Evolutionary conservation across 768 basidiomycete species (phyloP).

Genomic region (Termitomyces sp.): DNA sequence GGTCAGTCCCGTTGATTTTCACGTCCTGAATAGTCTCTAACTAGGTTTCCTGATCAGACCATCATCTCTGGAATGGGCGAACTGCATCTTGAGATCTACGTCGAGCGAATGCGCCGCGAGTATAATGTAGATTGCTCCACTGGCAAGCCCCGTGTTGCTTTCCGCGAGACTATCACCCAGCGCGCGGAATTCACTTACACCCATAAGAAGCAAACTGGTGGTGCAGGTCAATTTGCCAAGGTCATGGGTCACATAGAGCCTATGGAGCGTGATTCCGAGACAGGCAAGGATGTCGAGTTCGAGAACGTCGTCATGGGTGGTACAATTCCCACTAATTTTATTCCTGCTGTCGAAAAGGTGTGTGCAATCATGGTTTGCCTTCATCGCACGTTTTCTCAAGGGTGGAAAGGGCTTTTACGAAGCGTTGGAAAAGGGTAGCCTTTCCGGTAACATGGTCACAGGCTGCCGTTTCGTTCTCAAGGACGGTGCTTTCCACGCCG

Average conservation of each 20-base stretch:
- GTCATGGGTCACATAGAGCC: conserved; percentile 91
- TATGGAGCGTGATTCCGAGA: conserved; percentile 67
- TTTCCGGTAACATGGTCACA: conserved; percentile 84
- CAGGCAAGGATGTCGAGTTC: conserved; percentile 80
- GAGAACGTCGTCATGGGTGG: conserved; percentile 89
- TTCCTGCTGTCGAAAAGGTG: conserved; percentile 94
- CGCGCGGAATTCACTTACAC: conserved; percentile 82
- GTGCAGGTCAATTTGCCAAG: conserved; percentile 94
- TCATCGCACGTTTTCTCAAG: neutral
- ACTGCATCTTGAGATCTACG: conserved; percentile 97
- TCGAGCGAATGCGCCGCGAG: conserved; percentile 97
- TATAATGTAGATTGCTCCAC: conserved; percentile 92
- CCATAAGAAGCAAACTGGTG: conserved; percentile 98
- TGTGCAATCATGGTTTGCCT: neutral
- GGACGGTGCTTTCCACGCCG: conserved; percentile 89
- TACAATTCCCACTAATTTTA: conserved; percentile 85
- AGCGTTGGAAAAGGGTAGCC: conserved; percentile 84
- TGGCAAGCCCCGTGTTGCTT: conserved; percentile 94
- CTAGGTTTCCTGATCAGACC: conserved; percentile 45
- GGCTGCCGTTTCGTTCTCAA: conserved; percentile 84
- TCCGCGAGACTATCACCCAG: conserved; percentile 89
- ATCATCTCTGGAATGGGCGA: conserved; percentile 99
- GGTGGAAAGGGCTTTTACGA: conserved; percentile 81
- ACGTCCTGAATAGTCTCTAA: neutral
- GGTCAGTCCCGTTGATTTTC: conserved; percentile 33